A percentile compares a stretch with the other conserved stretches of the same genome.
These are phyloP conservation scores for Nakazawaea pomicola DNA, from an alignment of 805 yeast genomes.

Conservation along the genomic window DNA sequence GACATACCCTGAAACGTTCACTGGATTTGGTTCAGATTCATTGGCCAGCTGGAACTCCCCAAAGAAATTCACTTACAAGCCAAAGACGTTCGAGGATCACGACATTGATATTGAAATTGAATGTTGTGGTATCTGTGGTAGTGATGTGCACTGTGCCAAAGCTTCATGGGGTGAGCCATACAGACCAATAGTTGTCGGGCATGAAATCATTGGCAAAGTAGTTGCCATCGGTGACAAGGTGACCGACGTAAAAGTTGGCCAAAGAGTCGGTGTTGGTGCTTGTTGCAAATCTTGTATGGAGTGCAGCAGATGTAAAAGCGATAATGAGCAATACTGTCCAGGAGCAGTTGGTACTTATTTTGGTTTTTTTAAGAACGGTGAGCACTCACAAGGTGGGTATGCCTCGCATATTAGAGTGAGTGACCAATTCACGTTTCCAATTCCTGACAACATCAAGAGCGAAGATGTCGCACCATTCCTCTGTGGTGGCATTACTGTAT, in stretches of 20 bases:
- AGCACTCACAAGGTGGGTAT: constrained; percentile 59
- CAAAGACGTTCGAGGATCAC: constrained; percentile 31
- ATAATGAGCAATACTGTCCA: constrained; percentile 42
- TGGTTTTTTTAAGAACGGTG: constrained; percentile 20
- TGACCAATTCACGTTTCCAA: constrained; percentile 57
- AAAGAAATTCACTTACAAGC: constrained; percentile 24
- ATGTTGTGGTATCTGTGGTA: constrained; percentile 54
- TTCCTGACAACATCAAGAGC: constrained; percentile 50
- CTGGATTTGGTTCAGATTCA: constrained; percentile 33
- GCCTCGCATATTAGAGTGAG: constrained; percentile 61
- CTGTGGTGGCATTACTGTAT: constrained; percentile 76
- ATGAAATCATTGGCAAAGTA: constrained; percentile 61
- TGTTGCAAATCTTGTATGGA: constrained; percentile 54
- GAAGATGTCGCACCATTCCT: constrained; percentile 64
- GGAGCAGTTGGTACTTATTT: constrained; percentile 31
- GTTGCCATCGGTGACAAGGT: constrained; percentile 56
- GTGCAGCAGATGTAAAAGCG: constrained; percentile 53
- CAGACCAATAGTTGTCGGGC: constrained; percentile 44
- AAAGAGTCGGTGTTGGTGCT: constrained; percentile 81
- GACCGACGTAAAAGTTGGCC: constrained; percentile 51
- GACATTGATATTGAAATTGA: constrained; percentile 42
- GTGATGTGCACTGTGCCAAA: constrained; percentile 47
- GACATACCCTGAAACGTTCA: constrained; percentile 32
- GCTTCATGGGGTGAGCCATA: constrained; percentile 43
- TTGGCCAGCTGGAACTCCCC: constrained; percentile 29